phyloP scores from a whole-genome alignment of 164 flowering plant species.

The Piper longum region DNA sequence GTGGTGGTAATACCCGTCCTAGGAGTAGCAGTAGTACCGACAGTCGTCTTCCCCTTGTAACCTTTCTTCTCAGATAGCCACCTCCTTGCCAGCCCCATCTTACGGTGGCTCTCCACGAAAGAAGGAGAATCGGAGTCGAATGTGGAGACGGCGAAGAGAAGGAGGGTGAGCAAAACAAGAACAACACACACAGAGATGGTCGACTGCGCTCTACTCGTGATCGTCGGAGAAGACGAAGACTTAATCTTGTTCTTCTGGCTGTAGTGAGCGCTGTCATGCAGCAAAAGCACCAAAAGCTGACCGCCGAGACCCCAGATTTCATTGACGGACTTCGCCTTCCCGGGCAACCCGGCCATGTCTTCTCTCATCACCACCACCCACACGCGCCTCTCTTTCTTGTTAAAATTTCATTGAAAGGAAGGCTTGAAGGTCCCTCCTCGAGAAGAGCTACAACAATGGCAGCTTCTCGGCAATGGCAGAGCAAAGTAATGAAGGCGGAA shows the following conservation, averaged over 20 bases:
- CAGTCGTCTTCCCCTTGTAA: background rate
- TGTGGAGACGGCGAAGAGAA: conserved; percentile 63
- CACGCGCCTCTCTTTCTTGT: too few relatives aligned
- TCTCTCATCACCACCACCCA: too few relatives aligned
- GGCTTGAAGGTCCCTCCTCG: too few relatives aligned
- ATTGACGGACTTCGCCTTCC: conserved; percentile 3
- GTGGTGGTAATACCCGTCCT: background rate
- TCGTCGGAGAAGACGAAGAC: background rate
- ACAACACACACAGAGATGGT: conserved; percentile 59
- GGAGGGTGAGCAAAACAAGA: conserved; percentile 46
- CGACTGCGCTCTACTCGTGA: conserved; percentile 53
- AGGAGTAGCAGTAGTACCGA: background rate
- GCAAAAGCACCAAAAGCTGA: conserved; percentile 51
- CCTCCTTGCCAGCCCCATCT: conserved; percentile 13
- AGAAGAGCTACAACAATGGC: too few relatives aligned
- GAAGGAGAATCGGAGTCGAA: conserved; percentile 17
- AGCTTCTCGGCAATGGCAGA: too few relatives aligned
- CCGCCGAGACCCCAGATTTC: conserved; percentile 27
- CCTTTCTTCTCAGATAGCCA: conserved; percentile 13
- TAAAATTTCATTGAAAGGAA: too few relatives aligned
- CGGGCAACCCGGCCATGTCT: too few relatives aligned
- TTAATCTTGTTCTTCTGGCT: conserved; percentile 12
- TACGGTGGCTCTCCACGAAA: background rate
- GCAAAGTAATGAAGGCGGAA: too few relatives aligned
- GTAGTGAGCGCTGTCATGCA: conserved; percentile 24